These are phyloP conservation scores for Epicoccum nigrum DNA, from an alignment of 2,329 filamentous ascomycete genomes.

Conservation along the genomic window DNA sequence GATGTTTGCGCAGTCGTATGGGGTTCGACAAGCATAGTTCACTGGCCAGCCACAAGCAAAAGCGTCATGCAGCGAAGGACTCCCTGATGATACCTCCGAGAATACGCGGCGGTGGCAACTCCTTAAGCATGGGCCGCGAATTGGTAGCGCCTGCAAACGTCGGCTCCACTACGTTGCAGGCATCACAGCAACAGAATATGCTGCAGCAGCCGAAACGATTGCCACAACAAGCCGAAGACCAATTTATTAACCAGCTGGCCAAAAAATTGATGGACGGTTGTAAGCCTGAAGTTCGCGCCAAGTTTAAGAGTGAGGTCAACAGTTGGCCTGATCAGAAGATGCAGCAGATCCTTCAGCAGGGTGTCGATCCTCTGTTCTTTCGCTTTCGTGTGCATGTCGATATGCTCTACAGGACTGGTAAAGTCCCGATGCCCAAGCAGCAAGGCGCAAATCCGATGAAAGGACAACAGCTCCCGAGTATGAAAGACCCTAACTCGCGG, in stretches of 20 bases:
- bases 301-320: slow-evolving; percentile 50
- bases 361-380: slow-evolving; percentile 58
- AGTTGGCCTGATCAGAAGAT: slow-evolving; percentile 55
- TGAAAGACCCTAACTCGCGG: too few relatives aligned
- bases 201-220: slow-evolving; percentile 24
- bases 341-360: slow-evolving; percentile 52
- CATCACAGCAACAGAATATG: slow-evolving; percentile 44
- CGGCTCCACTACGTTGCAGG: too few relatives aligned
- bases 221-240: slow-evolving; percentile 25
- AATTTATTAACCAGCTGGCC: slow-evolving; percentile 53
- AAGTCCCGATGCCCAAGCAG: slow-evolving; percentile 19
- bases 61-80: neutral
- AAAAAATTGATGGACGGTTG: slow-evolving; percentile 55
- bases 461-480: too few relatives aligned
- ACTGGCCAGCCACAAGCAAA: neutral
- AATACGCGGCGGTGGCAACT: too few relatives aligned
- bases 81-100: neutral
- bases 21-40: neutral
- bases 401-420: slow-evolving; percentile 32
- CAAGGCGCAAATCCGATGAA: slow-evolving; percentile 24
- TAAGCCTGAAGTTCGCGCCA: slow-evolving; percentile 56
- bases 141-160: too few relatives aligned
- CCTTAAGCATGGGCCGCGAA: too few relatives aligned
- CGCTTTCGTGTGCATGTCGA: slow-evolving; percentile 59
- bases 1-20: neutral